phyloP scores from a whole-genome alignment of 805 yeast genomes.

The Metschnikowia amazonensis region DNA sequence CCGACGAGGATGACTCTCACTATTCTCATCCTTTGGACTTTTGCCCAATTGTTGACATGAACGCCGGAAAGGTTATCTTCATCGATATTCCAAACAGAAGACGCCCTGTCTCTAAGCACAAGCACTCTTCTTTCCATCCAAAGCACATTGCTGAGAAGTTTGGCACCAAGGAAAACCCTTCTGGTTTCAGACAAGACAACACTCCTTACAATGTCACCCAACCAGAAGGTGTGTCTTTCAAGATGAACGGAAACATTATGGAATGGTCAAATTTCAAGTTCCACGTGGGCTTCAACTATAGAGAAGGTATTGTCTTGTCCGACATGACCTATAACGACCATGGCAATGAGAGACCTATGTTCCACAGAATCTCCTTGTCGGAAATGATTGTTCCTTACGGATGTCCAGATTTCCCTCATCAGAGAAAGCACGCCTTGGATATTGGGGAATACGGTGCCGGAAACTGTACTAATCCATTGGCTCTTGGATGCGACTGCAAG shows the following conservation, averaged over 20 bases:
- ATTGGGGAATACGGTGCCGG: constrained; percentile 89
- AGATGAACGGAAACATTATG: constrained; percentile 64
- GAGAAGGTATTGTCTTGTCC: constrained; percentile 78
- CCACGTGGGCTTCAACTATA: constrained; percentile 80
- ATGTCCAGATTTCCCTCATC: constrained; percentile 73
- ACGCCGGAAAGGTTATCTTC: constrained; percentile 60
- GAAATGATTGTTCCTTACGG: constrained; percentile 90
- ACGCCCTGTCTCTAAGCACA: constrained; percentile 63
- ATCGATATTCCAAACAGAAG: constrained; percentile 75
- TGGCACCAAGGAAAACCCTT: constrained; percentile 46
- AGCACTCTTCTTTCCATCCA: constrained; percentile 70
- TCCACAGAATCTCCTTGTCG: constrained; percentile 72
- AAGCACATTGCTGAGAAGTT: constrained; percentile 56
- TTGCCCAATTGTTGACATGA: constrained; percentile 78
- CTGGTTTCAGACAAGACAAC: constrained; percentile 55
- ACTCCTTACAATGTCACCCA: constrained; percentile 70
- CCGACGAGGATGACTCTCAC: constrained; percentile 72
- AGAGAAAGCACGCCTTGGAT: constrained; percentile 82
- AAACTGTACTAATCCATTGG: constrained; percentile 73
- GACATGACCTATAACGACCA: constrained; percentile 74
- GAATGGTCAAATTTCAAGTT: constrained; percentile 74
- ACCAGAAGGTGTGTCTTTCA: constrained; percentile 80
- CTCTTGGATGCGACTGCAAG: constrained; percentile 81
- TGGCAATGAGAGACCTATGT: constrained; percentile 66
- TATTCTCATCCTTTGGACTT: constrained; percentile 76